These are phyloP conservation scores for Lactarius pseudohatsudake DNA, from an alignment of 768 basidiomycete species.

Conservation along the genomic window DNA sequence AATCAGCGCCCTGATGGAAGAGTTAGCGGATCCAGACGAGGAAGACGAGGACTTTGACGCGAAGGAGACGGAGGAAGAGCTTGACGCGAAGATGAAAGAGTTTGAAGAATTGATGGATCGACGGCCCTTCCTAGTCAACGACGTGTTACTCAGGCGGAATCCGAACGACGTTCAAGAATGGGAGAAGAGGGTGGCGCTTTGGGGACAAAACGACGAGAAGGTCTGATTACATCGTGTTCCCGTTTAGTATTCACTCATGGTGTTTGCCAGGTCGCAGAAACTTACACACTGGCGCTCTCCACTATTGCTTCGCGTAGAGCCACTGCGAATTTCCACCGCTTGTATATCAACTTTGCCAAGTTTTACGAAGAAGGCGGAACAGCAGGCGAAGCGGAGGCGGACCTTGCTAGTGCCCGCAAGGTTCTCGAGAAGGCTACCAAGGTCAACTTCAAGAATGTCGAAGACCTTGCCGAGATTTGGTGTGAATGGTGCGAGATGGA, in stretches of 20 bases:
- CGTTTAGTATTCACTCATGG: conserved; percentile 9
- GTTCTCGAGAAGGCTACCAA: conserved; percentile 91
- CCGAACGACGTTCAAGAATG: conserved; percentile 98
- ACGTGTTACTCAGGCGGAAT: conserved; percentile 89
- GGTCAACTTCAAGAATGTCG: conserved; percentile 91
- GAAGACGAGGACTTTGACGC: conserved; percentile 75
- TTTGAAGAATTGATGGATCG: conserved; percentile 95
- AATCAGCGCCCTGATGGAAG: conserved; percentile 87
- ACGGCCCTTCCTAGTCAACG: conserved; percentile 93
- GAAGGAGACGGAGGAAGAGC: conserved; percentile 75
- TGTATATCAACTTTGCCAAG: conserved; percentile 94
- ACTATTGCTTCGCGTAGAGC: conserved; percentile 88
- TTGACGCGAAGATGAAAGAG: conserved; percentile 86
- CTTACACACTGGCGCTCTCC: conserved; percentile 86
- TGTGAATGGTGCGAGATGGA: conserved; percentile 99
- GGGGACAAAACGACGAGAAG: conserved; percentile 92
- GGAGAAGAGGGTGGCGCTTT: conserved; percentile 95
- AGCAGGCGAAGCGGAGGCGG: conserved; percentile 72
- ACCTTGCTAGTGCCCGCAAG: conserved; percentile 85
- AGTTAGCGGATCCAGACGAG: conserved; percentile 74
- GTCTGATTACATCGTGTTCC: conserved; percentile 40
- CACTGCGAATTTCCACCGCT: conserved; percentile 82
- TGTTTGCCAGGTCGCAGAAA: conserved; percentile 74
- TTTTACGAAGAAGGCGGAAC: conserved; percentile 97
- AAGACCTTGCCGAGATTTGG: conserved; percentile 98